Conservation (phyloP, 2,329 filamentous ascomycete species). For the Ceratocystis diversiconidia region DNA sequence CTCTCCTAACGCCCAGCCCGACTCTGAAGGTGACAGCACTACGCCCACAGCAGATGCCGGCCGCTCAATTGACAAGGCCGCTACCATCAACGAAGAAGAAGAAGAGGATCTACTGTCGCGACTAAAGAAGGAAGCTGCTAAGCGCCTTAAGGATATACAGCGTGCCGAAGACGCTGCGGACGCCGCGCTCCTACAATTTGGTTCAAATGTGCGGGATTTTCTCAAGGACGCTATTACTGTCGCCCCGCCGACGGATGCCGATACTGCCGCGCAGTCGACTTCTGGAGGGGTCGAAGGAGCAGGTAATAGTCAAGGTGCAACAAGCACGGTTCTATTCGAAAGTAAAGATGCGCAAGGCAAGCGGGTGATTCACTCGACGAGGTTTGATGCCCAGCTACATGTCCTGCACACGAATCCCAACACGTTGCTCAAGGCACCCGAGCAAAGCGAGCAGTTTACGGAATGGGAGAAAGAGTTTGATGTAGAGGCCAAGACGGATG, state of each 20-base stretch:
- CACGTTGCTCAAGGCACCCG: constrained; percentile 70
- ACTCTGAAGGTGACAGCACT: constrained; percentile 21
- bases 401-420: constrained; percentile 79
- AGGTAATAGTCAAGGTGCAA: constrained; percentile 28
- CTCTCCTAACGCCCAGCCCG: constrained; percentile 23
- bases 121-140: constrained; percentile 62
- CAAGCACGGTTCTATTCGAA: constrained; percentile 69
- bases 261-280: constrained; percentile 26
- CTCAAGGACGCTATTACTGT: constrained; percentile 82
- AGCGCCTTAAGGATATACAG: constrained; percentile 77
- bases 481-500: constrained; percentile 68
- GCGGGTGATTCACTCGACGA: constrained; percentile 83
- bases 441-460: constrained; percentile 53
- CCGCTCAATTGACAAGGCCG: constrained; percentile 27
- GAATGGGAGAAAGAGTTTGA: constrained; percentile 63
- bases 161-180: constrained; percentile 90
- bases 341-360: constrained; percentile 83
- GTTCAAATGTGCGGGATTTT: constrained; percentile 77
- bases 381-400: constrained; percentile 90
- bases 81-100: constrained; percentile 23
- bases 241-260: constrained; percentile 48
- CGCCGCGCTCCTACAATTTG: constrained; percentile 84
- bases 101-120: constrained; percentile 57
- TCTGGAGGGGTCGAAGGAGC: background rate
- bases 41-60: constrained; percentile 29